phyloP scores from a whole-genome alignment of 139 green algal species.

The Chlamydomonas incerta region DNA sequence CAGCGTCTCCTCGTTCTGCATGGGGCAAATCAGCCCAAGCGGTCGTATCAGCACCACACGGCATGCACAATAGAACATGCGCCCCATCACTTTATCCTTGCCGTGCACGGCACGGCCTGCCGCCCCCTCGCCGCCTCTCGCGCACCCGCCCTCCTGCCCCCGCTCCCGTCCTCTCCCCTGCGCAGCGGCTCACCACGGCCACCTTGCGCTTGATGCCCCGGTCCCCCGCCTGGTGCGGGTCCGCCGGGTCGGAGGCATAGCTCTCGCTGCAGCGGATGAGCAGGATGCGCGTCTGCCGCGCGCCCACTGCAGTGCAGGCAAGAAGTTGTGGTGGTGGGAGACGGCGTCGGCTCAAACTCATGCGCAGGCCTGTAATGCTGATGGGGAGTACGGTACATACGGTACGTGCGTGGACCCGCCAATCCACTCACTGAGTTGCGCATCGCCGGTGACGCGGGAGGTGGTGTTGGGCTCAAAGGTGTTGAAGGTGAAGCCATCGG shows the following conservation, averaged over 20 bases:
- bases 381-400: too few species aligned
- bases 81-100: too few species aligned
- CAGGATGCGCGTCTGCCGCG: constrained; percentile 14
- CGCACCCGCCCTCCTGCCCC: too few species aligned
- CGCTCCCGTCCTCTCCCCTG: neutral
- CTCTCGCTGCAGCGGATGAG: constrained; percentile 17
- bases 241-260: neutral
- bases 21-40: too few species aligned
- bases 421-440: neutral
- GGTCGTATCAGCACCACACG: too few species aligned
- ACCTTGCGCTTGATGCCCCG: constrained; percentile 9
- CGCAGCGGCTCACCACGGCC: neutral
- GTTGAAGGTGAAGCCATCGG: constrained; percentile 35
- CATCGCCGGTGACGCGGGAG: constrained; percentile 3
- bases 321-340: too few species aligned
- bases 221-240: neutral
- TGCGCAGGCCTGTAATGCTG: too few species aligned
- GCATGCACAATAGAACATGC: too few species aligned
- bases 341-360: too few species aligned
- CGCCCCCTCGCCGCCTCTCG: too few species aligned
- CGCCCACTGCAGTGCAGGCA: neutral
- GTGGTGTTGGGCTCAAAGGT: constrained; percentile 8
- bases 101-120: too few species aligned
- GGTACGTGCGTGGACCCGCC: too few species aligned
- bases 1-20: constrained; percentile 26